Base-by-base conservation (phyloP, 129 eudicot species). In the Calendula officinalis region DNA sequence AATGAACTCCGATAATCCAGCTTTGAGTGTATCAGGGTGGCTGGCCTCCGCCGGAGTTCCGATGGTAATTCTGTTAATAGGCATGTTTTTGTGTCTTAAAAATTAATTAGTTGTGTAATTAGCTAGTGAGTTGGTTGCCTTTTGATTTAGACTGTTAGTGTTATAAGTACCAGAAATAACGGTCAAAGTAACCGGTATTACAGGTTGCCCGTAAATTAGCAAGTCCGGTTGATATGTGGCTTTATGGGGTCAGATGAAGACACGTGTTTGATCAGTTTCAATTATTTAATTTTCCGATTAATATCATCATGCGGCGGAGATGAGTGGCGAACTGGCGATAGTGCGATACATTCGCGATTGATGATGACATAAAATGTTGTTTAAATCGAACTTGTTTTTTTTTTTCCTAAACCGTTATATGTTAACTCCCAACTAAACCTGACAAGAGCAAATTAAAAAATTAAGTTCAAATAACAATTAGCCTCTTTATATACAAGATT, bases 11-110 rank as follows among this genome's bases (percentile, higher is more conserved):
- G 95, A 74, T 4, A 86, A 69, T 42, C 84, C 89, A 13, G 89
- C 84, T 67, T 73, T 86, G 63, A 86, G 78, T 2, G 86, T 86
- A 38, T 76, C 81, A 5, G 89, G 95, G 75, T 80, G 82, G 80
- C 75, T 76, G 53, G 86, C 87, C 72, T 86, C 95, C 58, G 82
- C 84, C 10, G 95, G 86, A 33, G 80, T 51, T 51, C 95, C 95
- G 4, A 86, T 52, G 35, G 84, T 76, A 8, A 86, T 86, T 62
- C 78, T 78, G 72, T 72, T 60, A 40, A 86, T 53, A 40, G 95
- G 95, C 95, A 86, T 86, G 60, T 43, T 75, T 37, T 50, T 40
- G 1, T 16, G 17, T 69, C 33, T 47, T 3, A 27, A 66, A 40
- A 60, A 47, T 3, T 52, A 33, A 41, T 69, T 38, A 30, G 42